phyloP scores from a whole-genome alignment of 2,329 filamentous ascomycete genomes.

The Dactylellina cionopaga region DNA sequence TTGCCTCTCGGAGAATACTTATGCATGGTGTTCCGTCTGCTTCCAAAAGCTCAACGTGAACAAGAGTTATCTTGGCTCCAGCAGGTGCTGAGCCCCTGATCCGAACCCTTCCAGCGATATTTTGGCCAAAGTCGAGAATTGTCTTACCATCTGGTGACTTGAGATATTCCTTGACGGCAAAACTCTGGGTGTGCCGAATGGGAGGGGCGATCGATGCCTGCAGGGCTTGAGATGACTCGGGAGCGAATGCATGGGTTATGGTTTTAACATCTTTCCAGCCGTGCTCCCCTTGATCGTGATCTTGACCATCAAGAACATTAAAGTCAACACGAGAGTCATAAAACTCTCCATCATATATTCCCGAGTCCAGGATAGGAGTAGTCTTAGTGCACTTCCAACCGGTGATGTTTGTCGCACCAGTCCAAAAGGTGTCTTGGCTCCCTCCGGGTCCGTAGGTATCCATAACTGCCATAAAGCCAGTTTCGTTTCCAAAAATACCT shows the following conservation, averaged over 20 bases:
- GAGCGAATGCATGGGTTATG: neutral
- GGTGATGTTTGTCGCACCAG: constrained; percentile 7
- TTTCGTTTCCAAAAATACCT: constrained; percentile 13
- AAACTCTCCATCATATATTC: constrained; percentile 21
- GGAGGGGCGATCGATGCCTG: constrained; percentile 8
- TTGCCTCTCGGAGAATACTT: constrained; percentile 12
- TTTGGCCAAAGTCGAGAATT: constrained; percentile 26
- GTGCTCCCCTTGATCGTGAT: constrained; percentile 58
- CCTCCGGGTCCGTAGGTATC: constrained; percentile 3
- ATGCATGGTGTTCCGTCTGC: constrained; percentile 14
- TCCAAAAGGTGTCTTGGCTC: constrained; percentile 9
- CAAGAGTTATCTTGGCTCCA: neutral
- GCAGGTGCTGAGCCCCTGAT: neutral
- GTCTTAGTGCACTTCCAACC: constrained; percentile 17
- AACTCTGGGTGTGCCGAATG: neutral
- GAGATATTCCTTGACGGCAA: neutral
- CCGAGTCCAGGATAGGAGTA: constrained; percentile 7
- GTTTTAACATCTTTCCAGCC: constrained; percentile 37
- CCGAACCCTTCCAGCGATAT: constrained; percentile 18
- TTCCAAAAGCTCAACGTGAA: constrained; percentile 17
- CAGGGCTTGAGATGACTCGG: neutral
- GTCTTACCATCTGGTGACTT: constrained; percentile 15
- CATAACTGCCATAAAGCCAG: constrained; percentile 23
- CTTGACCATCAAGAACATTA: neutral
- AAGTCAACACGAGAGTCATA: constrained; percentile 3